Conservation (phyloP, 148 eudicot species). For the Amaranthus palmeri region DNA sequence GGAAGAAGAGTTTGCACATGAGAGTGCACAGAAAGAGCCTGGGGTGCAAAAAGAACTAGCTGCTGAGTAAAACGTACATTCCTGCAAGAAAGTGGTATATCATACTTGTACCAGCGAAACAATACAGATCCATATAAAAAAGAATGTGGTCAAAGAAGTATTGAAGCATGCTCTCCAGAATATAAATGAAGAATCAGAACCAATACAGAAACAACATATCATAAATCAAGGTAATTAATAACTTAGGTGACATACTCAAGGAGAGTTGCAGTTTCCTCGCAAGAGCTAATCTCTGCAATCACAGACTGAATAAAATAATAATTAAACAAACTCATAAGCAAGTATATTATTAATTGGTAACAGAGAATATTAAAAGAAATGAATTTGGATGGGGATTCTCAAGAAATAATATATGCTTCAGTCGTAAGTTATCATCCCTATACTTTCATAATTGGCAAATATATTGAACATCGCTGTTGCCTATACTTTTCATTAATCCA, state of each 20-base stretch:
- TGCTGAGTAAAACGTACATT: conserved; percentile 93
- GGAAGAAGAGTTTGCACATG: conserved; percentile 91
- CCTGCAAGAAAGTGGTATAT: conserved; percentile 39
- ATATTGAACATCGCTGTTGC: too few species aligned
- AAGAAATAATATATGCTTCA: not conserved
- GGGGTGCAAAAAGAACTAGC: conserved; percentile 96
- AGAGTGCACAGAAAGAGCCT: conserved; percentile 87
- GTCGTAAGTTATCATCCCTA: not conserved
- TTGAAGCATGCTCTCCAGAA: not conserved
- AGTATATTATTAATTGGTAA: not conserved
- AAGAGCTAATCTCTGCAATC: conserved; percentile 90
- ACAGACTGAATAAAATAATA: conserved; percentile 58
- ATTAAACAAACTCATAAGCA: conserved; percentile 16
- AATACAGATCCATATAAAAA: not conserved
- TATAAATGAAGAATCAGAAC: not conserved
- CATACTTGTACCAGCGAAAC: conserved; percentile 17
- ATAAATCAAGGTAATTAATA: conserved; percentile 6
- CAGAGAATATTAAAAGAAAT: not conserved
- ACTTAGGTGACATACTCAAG: conserved; percentile 64
- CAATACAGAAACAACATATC: not conserved
- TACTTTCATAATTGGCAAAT: too few species aligned
- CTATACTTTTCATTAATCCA: too few species aligned
- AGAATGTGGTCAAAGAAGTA: too few species aligned
- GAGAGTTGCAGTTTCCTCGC: conserved; percentile 83
- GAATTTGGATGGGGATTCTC: not conserved